phyloP scores from a whole-genome alignment of 345 rosid species.

The Populus deltoides region DNA sequence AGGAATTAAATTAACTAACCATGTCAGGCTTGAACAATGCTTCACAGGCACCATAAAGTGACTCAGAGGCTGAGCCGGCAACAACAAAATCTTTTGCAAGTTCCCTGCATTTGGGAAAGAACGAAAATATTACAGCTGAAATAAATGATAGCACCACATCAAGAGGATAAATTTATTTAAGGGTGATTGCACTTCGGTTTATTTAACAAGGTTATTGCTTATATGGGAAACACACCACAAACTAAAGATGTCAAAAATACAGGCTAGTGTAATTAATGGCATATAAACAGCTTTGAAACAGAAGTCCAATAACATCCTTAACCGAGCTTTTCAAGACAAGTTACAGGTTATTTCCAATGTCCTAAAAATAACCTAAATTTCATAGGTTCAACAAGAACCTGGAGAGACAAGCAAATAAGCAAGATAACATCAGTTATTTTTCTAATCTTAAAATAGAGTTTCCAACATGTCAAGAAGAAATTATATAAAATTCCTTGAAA shows the following conservation, averaged over 20 bases:
- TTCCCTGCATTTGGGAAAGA: constrained; percentile 45
- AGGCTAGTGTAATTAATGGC: not conserved
- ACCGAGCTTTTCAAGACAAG: not conserved
- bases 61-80: constrained; percentile 77
- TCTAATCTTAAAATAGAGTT: not conserved
- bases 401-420: not conserved
- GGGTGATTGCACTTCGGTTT: not conserved
- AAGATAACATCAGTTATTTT: not conserved
- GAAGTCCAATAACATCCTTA: not conserved
- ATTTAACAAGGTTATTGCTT: not conserved
- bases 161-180: not conserved
- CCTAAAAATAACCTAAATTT: not conserved
- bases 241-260: not conserved
- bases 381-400: not conserved
- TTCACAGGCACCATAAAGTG: constrained; percentile 95
- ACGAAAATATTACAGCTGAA: constrained; percentile 2
- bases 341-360: not conserved
- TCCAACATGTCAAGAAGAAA: not conserved
- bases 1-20: constrained; percentile 45
- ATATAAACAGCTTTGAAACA: not conserved
- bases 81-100: constrained; percentile 90
- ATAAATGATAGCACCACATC: not conserved
- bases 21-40: constrained; percentile 89
- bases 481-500: not conserved
- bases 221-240: not conserved